Conservation (phyloP, 202 grass and related monocot species). For the Schoenoplectus tabernaemontani region DNA sequence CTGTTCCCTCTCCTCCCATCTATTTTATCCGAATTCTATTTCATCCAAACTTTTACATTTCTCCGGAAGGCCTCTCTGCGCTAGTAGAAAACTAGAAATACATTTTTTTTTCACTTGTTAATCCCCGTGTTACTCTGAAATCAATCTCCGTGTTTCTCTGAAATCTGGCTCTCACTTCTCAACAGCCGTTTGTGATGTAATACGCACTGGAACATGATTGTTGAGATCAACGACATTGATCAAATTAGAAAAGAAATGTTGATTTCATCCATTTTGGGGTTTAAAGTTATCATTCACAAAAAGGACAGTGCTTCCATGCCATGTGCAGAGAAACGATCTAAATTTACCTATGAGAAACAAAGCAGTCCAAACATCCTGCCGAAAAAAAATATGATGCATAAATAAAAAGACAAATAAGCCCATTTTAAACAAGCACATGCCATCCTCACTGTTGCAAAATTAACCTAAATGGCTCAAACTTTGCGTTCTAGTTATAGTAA, state of each 20-base stretch:
- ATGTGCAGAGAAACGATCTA: background rate
- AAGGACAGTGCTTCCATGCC: background rate
- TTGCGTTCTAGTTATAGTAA: slow-evolving; percentile 11
- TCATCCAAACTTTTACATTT: background rate
- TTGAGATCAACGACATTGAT: background rate
- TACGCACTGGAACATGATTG: background rate
- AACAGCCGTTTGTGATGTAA: background rate
- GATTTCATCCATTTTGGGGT: background rate
- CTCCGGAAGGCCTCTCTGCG: background rate
- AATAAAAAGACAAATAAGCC: background rate
- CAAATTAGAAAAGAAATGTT: background rate
- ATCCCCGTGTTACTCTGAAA: background rate
- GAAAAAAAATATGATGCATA: background rate
- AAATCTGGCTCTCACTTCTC: background rate
- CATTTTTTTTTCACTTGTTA: background rate
- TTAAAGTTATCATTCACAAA: background rate
- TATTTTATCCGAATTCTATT: background rate
- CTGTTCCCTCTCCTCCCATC: background rate
- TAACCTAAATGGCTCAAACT: background rate
- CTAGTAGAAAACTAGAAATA: background rate
- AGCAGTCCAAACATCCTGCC: background rate
- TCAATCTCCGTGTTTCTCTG: background rate
- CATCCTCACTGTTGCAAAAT: background rate
- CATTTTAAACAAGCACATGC: background rate
- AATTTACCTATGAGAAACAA: background rate